Conservation (phyloP, 2,329 filamentous ascomycete species). For the Claviceps sp. region DNA sequence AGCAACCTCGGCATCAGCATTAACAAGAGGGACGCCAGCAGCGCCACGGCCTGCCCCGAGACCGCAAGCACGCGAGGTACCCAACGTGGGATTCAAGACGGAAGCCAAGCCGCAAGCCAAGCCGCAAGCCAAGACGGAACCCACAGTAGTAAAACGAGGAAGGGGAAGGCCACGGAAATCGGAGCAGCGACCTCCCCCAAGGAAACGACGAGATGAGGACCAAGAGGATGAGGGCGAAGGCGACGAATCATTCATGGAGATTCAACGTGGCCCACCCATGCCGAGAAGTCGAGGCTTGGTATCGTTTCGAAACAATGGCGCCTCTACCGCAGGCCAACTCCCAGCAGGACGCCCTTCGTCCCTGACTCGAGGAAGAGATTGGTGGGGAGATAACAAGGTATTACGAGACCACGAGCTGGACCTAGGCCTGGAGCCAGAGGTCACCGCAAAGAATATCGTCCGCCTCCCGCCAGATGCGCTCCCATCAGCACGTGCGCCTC, state of each 20-base stretch:
- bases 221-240: conserved; percentile 22
- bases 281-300: conserved; percentile 42
- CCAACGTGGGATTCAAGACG: neutral
- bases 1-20: conserved; percentile 11
- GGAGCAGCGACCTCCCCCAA: conserved; percentile 7
- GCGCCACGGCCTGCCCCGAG: neutral
- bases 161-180: conserved; percentile 6
- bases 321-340: conserved; percentile 40
- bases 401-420: conserved; percentile 29
- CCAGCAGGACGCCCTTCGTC: conserved; percentile 67
- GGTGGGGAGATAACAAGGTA: conserved; percentile 65
- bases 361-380: conserved; percentile 66
- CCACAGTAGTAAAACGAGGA: conserved; percentile 2
- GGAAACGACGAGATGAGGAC: conserved; percentile 18
- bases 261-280: conserved; percentile 41
- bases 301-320: conserved; percentile 34
- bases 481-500: conserved; percentile 12
- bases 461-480: conserved; percentile 49
- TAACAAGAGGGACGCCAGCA: conserved; percentile 6
- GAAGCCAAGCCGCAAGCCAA: neutral
- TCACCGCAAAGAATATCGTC: conserved; percentile 61
- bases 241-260: conserved; percentile 33
- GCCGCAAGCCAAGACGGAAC: neutral
- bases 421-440: conserved; percentile 22
- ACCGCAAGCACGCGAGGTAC: neutral